These are phyloP conservation scores for Ustilago lituana DNA, from an alignment of 1,284 basidiomycete genomes.

Conservation along the genomic window DNA sequence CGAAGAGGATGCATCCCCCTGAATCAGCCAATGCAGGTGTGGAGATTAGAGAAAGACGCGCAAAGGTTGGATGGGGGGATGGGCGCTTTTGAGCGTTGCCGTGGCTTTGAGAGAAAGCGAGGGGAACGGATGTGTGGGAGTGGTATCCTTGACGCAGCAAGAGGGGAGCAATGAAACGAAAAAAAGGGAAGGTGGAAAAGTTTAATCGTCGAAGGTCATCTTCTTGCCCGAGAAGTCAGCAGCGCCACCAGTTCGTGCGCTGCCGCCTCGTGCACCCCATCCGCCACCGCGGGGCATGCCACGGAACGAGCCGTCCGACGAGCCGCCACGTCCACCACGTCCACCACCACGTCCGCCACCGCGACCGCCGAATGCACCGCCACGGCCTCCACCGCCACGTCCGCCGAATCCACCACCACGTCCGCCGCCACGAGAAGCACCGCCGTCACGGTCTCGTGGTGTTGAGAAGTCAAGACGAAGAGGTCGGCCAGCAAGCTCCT, in stretches of 20 bases:
- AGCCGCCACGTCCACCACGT: conserved; percentile 71
- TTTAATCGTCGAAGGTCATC: conserved; percentile 76
- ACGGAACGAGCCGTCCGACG: conserved; percentile 70
- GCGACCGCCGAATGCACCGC: conserved; percentile 38
- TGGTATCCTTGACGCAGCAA: conserved; percentile 7
- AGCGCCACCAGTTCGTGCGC: conserved; percentile 78
- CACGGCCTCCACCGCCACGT: conserved; percentile 67
- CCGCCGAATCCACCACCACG: conserved; percentile 70
- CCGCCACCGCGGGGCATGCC: conserved; percentile 68
- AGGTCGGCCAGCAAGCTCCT: conserved; percentile 82
- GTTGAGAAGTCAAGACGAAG: conserved; percentile 90
- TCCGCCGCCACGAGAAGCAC: conserved; percentile 71
- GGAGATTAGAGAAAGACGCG: conserved; percentile 2
- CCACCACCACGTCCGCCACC: conserved; percentile 74
- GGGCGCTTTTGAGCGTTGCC: conserved; percentile 30
- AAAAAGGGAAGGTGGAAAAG: not conserved
- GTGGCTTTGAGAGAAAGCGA: not conserved
- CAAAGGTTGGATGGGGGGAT: conserved; percentile 2
- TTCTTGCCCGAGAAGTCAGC: conserved; percentile 81
- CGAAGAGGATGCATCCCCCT: conserved; percentile 10
- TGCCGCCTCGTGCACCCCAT: conserved; percentile 53
- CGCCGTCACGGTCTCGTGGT: conserved; percentile 75
- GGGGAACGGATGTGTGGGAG: not conserved
- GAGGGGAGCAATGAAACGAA: not conserved
- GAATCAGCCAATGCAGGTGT: not conserved